A percentile compares a stretch with the other conserved stretches of the same genome.
Evolutionary conservation across 225 moss, liverwort and hornwort genomes (phyloP).

Genomic region (Straminergon stramineum): DNA sequence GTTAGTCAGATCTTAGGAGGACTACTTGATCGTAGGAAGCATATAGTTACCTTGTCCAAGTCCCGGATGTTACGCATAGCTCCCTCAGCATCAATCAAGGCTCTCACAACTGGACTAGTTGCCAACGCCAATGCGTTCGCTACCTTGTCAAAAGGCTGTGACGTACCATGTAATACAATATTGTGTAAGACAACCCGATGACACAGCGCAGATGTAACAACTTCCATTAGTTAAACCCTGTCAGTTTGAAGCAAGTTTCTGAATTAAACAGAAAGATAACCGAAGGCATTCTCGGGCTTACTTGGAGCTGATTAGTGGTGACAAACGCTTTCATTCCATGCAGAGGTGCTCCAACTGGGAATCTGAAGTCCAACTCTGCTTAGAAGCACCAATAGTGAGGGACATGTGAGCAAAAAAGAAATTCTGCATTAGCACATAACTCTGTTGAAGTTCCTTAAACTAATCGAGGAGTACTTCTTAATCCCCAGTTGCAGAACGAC

Average conservation of each 20-base stretch:
- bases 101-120: slow-evolving; percentile 87
- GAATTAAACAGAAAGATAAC: background rate
- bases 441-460: background rate
- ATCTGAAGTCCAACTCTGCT: slow-evolving; percentile 89
- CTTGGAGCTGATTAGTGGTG: slow-evolving; percentile 86
- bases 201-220: background rate
- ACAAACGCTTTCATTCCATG: slow-evolving; percentile 96
- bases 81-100: slow-evolving; percentile 81
- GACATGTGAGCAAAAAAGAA: background rate
- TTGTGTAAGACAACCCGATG: background rate
- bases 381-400: background rate
- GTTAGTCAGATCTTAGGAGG: background rate
- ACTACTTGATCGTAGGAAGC: background rate
- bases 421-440: background rate
- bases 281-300: background rate
- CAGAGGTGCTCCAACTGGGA: slow-evolving; percentile 75
- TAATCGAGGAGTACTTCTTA: background rate
- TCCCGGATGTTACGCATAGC: slow-evolving; percentile 80
- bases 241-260: background rate
- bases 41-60: slow-evolving; percentile 55
- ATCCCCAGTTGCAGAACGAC: background rate
- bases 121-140: slow-evolving; percentile 79
- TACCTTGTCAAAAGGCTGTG: slow-evolving; percentile 70
- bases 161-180: background rate
- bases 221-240: background rate